phyloP scores from a whole-genome alignment of 169 alveolate species.

The Amoebophrya sp. region DNA sequence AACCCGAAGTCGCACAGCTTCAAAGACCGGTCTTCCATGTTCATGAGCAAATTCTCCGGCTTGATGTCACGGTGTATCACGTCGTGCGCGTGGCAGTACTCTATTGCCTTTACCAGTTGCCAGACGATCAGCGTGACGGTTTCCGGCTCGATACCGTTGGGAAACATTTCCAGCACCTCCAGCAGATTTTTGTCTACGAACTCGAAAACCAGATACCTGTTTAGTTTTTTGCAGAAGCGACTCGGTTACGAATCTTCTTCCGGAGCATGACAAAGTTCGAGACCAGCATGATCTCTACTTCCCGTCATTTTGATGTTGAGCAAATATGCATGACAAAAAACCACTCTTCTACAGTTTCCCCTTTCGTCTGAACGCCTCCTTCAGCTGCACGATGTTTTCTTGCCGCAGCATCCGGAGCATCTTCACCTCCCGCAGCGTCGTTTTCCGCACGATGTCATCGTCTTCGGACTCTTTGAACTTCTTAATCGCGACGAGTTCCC shows the following conservation, averaged over 20 bases:
- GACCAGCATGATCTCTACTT: neutral
- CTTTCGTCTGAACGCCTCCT: conserved; percentile 72
- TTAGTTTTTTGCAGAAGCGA: conserved; percentile 60
- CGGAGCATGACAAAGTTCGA: neutral
- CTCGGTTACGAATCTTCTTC: neutral
- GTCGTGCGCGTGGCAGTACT: conserved; percentile 71
- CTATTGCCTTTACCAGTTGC: conserved; percentile 76
- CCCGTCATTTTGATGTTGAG: too few species aligned
- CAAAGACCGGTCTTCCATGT: conserved; percentile 67
- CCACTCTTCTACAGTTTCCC: neutral
- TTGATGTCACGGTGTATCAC: conserved; percentile 91
- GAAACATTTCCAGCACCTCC: conserved; percentile 73
- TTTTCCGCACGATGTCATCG: conserved; percentile 71
- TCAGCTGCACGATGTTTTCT: conserved; percentile 71
- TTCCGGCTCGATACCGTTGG: conserved; percentile 60
- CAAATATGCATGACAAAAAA: conserved; percentile 3
- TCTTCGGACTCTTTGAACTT: conserved; percentile 81
- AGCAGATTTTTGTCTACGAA: conserved; percentile 73
- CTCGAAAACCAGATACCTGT: conserved; percentile 74
- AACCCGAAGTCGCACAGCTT: conserved; percentile 97
- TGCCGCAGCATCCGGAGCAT: conserved; percentile 72
- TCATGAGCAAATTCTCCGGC: conserved; percentile 88
- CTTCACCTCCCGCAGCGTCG: conserved; percentile 78
- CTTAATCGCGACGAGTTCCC: conserved; percentile 79
- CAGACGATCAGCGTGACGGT: conserved; percentile 69